Conservation (phyloP, 202 grass and related monocot species). For the Cymbopogon flexuosus region DNA sequence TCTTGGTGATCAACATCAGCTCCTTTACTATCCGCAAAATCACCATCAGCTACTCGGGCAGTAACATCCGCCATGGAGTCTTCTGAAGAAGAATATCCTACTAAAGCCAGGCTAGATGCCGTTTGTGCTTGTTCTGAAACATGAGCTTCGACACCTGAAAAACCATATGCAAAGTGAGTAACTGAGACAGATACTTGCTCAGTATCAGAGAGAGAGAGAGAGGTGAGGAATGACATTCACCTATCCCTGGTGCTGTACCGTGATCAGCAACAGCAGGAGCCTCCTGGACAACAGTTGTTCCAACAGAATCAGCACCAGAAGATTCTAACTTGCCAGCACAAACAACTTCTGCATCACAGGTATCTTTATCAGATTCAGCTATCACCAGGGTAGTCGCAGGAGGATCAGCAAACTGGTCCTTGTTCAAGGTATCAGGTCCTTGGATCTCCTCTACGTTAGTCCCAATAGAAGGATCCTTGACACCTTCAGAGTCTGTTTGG, state of each 20-base stretch:
- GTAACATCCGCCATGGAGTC: constrained; percentile 29
- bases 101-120: constrained; percentile 23
- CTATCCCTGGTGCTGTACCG: background rate
- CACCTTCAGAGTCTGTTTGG: constrained; percentile 15
- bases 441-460: constrained; percentile 7
- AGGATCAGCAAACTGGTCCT: constrained; percentile 7
- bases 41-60: constrained; percentile 12
- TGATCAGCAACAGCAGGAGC: background rate
- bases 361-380: constrained; percentile 10
- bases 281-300: background rate
- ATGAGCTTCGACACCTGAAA: constrained; percentile 35
- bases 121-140: background rate
- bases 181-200: background rate
- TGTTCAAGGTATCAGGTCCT: constrained; percentile 24
- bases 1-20: constrained; percentile 2
- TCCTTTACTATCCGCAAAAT: constrained; percentile 22
- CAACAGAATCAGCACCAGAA: constrained; percentile 1
- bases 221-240: background rate
- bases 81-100: constrained; percentile 44
- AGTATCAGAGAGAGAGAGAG: accelerated
- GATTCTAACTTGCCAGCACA: constrained; percentile 25
- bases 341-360: constrained; percentile 5
- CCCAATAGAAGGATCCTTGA: constrained; percentile 10
- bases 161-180: constrained; percentile 20
- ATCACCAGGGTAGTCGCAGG: background rate